Evolutionary conservation across 495 filamentous ascomycete species (phyloP), one percentile per base, ranked within the genome.

Genomic region (Friedmanniomyces simplex): DNA sequence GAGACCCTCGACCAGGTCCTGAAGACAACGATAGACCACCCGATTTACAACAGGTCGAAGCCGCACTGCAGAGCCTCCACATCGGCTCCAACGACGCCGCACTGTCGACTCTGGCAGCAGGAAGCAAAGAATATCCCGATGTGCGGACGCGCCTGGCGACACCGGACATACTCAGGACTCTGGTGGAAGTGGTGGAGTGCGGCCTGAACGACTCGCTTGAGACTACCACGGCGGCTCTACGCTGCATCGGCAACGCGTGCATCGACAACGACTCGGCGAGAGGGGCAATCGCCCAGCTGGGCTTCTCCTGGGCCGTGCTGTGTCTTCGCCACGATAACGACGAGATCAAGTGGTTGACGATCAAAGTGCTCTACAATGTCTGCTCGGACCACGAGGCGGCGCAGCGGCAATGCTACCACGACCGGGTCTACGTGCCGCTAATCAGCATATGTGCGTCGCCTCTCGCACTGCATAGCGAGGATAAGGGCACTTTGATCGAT

Each of bases 241-340:
- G 61, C 14, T 63, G 61, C 28, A 59, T 63, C 21, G 61, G 61
- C 30, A 63, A 63, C 30, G 56, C 61, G 2, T 59, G 51, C 52
- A 63, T 60, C 53, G 61, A 63, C 50, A 60, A 63, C 48, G 42
- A 55, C 18, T 30, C 36, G 32, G 60, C 42, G 8, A 28, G 60
- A 41, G 21, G 26, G 10, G 1, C 12, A 1, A 26, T 63, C 43
- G 24, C 55, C 3, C 16, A 26, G 11, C 6, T 45, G 2, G 50
- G 50, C 39, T 58, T 63, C 30, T 13, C 20, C 16, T 63, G 60
- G 60, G 60, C 60, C 1, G 4, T 4, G 16, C 43, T 10, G 6
- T 54, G 56, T 47, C 43, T 59, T 8, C 3, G 10, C 14, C 10
- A 14, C 20, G 18, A 14, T 21, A 37, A 54, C 22, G 34, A 45